Evolutionary conservation across 371 early-diverging fungal species (phyloP).

Genomic region (Mucor velutinosus): DNA sequence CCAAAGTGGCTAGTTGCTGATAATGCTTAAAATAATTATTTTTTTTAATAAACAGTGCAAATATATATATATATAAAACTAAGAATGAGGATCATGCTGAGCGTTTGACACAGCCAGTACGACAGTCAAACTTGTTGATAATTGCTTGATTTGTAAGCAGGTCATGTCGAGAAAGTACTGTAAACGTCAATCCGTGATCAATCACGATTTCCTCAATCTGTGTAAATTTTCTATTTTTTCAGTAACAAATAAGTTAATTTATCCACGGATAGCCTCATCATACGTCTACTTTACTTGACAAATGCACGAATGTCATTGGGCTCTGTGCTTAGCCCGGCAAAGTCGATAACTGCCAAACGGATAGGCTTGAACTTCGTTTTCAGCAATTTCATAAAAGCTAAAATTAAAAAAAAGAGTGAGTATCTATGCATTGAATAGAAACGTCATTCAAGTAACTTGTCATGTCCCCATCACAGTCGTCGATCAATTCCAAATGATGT

Average conservation of each 20-base stretch:
- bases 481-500: constrained; percentile 11
- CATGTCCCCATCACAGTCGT: constrained; percentile 14
- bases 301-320: background rate
- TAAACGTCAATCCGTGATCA: no score
- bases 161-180: no score
- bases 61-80: no score
- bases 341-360: background rate
- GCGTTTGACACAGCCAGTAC: no score
- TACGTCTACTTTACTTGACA: background rate
- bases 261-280: background rate
- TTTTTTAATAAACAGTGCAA: no score
- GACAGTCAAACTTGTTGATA: no score
- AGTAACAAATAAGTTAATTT: background rate
- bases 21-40: no score
- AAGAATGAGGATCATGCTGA: no score
- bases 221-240: no score
- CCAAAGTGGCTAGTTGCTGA: no score
- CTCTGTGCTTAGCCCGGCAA: background rate
- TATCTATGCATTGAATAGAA: background rate
- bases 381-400: background rate
- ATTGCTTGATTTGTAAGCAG: no score
- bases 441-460: background rate
- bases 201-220: no score
- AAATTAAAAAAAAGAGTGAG: background rate
- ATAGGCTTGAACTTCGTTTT: background rate